Percentiles rank a stretch among this genome's conserved stretches.
These are phyloP conservation scores for Candida sithepensis DNA, from an alignment of 805 yeast species.

Conservation along the genomic window DNA sequence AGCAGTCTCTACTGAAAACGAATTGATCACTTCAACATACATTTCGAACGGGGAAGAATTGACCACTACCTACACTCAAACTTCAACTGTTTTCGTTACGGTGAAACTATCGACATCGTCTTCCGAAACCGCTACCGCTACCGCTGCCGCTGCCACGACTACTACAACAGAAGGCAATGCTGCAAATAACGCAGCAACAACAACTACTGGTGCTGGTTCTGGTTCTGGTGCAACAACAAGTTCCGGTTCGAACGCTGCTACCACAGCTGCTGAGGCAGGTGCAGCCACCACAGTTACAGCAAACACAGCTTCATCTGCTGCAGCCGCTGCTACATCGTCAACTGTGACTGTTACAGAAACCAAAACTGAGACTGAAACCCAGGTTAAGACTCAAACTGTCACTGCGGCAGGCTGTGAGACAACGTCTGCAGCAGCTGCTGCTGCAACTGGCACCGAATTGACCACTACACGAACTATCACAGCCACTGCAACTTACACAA, in stretches of 20 bases:
- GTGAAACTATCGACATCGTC: slow-evolving; percentile 6
- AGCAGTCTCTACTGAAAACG: slow-evolving; percentile 5
- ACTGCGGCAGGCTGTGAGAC: slow-evolving; percentile 16
- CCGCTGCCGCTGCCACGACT: background rate
- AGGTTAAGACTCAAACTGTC: slow-evolving; percentile 17
- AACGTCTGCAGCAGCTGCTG: too few species aligned
- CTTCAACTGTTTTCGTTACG: slow-evolving; percentile 19
- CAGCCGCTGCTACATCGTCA: too few species aligned
- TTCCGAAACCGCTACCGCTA: slow-evolving; percentile 6
- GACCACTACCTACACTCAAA: slow-evolving; percentile 19
- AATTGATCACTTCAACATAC: slow-evolving; percentile 13
- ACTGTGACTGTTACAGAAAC: background rate
- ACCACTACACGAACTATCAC: slow-evolving; percentile 18
- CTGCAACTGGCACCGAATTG: slow-evolving; percentile 13
- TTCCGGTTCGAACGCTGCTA: slow-evolving; percentile 3
- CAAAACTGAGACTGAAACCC: too few species aligned
- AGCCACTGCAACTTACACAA: slow-evolving; percentile 21
- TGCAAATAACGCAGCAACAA: slow-evolving; percentile 8
- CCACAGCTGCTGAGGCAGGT: background rate
- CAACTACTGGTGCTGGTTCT: slow-evolving; percentile 7
- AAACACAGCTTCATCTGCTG: too few species aligned
- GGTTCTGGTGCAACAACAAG: slow-evolving; percentile 6
- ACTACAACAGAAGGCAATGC: background rate
- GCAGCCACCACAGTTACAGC: too few species aligned
- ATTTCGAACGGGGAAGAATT: slow-evolving; percentile 15